These are phyloP conservation scores for Boletus coccyginus DNA, from an alignment of 768 basidiomycete species.

Conservation along the genomic window DNA sequence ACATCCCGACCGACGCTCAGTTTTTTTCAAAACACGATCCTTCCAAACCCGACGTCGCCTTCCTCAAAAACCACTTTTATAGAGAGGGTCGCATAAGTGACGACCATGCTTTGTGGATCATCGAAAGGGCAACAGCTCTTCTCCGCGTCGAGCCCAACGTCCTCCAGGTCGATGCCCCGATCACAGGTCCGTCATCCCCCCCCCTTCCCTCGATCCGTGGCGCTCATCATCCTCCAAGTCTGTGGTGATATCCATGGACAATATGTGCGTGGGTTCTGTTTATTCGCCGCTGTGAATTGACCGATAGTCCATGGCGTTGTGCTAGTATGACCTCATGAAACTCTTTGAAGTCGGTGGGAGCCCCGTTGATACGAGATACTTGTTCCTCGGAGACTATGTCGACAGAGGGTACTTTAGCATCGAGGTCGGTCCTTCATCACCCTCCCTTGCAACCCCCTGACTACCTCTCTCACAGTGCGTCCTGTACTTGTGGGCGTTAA, in stretches of 20 bases:
- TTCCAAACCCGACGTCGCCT: conserved; percentile 91
- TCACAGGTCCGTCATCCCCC: too few species aligned
- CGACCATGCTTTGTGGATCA: conserved; percentile 92
- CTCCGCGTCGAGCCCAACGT: conserved; percentile 86
- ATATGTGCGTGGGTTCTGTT: conserved; percentile 60
- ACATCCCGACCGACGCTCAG: conserved; percentile 86
- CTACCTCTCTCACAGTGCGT: conserved; percentile 64
- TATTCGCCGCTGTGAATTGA: conserved; percentile 15
- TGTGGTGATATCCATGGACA: conserved; percentile 99
- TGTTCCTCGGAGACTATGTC: conserved; percentile 92
- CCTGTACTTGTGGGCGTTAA: conserved; percentile 94
- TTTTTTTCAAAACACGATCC: conserved; percentile 86
- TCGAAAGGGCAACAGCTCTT: conserved; percentile 83
- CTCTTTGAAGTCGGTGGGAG: conserved; percentile 92
- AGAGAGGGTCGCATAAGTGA: conserved; percentile 92
- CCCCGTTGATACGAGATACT: conserved; percentile 90
- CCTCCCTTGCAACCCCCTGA: neutral
- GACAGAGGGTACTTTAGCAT: conserved; percentile 94
- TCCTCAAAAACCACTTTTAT: conserved; percentile 99
- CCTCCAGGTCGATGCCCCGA: conserved; percentile 92
- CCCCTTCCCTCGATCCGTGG: too few species aligned
- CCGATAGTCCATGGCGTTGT: conserved; percentile 1
- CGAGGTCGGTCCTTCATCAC: conserved; percentile 50
- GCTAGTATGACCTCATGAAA: conserved; percentile 91
- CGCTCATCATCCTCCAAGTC: conserved; percentile 44